Percentiles rank a stretch among this genome's conserved stretches.
phyloP scores from a whole-genome alignment of 73 alveolate genomes.

The Blepharisma stoltei region DNA sequence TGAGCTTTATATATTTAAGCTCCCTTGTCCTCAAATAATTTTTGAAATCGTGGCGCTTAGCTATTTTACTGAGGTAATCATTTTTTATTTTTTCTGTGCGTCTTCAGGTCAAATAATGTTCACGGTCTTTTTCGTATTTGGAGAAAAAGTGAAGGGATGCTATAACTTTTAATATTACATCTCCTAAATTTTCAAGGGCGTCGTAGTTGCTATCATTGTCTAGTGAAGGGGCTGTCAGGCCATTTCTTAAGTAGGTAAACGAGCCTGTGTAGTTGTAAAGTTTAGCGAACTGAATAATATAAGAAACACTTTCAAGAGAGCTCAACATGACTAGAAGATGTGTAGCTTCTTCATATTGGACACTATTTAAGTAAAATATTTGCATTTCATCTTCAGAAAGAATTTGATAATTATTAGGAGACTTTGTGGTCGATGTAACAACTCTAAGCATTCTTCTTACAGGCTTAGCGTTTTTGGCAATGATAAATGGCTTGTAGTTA shows the following conservation, averaged over 20 bases:
- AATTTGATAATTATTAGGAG: not conserved
- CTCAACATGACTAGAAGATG: not conserved
- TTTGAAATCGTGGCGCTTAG: not conserved
- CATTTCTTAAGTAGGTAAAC: not conserved
- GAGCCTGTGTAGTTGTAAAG: not conserved
- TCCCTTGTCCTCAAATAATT: not conserved
- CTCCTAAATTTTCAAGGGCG: conserved; percentile 13
- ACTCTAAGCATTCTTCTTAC: not conserved
- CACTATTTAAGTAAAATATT: not conserved
- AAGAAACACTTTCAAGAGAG: not conserved
- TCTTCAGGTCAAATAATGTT: not conserved
- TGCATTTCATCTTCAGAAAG: not conserved
- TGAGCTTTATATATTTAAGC: not conserved
- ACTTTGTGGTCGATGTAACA: not conserved
- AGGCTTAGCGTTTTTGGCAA: conserved; percentile 6
- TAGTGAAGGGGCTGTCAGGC: not conserved
- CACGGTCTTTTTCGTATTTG: not conserved
- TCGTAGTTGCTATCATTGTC: not conserved
- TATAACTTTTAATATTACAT: not conserved
- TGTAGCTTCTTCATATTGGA: not conserved
- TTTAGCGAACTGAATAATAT: conserved; percentile 3
- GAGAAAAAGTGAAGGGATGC: not conserved
- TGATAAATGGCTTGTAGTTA: not conserved
- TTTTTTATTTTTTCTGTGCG: not conserved
- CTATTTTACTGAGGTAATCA: not conserved